These are phyloP conservation scores for Thermoascus crustaceus DNA, from an alignment of 2,329 filamentous ascomycete genomes.

Conservation along the genomic window DNA sequence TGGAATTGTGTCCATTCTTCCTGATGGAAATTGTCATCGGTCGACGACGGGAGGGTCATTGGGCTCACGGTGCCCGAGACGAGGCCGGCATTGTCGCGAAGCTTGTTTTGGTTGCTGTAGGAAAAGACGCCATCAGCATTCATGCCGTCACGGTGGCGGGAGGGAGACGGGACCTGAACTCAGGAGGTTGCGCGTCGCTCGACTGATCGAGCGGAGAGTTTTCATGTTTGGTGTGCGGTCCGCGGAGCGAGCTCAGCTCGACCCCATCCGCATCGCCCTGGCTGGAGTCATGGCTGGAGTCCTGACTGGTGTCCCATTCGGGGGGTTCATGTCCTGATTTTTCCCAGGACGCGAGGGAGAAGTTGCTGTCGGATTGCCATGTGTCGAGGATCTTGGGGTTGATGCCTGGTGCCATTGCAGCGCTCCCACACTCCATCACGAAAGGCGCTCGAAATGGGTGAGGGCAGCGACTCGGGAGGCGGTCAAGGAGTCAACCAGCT, in stretches of 20 bases:
- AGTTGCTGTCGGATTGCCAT: slow-evolving; percentile 28
- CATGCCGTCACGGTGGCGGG: neutral
- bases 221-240: slow-evolving; percentile 16
- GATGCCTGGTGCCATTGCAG: slow-evolving; percentile 31
- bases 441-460: slow-evolving; percentile 4
- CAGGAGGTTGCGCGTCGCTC: too few species aligned
- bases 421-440: slow-evolving; percentile 32
- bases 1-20: slow-evolving; percentile 33
- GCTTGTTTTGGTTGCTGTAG: slow-evolving; percentile 25
- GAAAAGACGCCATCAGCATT: slow-evolving; percentile 2
- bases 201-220: slow-evolving; percentile 18
- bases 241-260: slow-evolving; percentile 24
- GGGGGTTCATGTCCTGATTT: slow-evolving; percentile 27
- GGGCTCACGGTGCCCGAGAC: slow-evolving; percentile 30
- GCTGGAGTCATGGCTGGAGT: slow-evolving; percentile 20
- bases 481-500: neutral
- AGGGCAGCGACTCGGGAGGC: neutral
- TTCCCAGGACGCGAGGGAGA: slow-evolving; percentile 29
- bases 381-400: slow-evolving; percentile 35
- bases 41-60: slow-evolving; percentile 27
- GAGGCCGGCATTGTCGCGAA: slow-evolving; percentile 25
- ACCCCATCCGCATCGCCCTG: slow-evolving; percentile 28
- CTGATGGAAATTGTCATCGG: slow-evolving; percentile 30
- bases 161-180: slow-evolving; percentile 1
- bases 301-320: slow-evolving; percentile 33